These are phyloP conservation scores for Exophiala bonariae DNA, from an alignment of 2,329 filamentous ascomycete species.

Conservation along the genomic window DNA sequence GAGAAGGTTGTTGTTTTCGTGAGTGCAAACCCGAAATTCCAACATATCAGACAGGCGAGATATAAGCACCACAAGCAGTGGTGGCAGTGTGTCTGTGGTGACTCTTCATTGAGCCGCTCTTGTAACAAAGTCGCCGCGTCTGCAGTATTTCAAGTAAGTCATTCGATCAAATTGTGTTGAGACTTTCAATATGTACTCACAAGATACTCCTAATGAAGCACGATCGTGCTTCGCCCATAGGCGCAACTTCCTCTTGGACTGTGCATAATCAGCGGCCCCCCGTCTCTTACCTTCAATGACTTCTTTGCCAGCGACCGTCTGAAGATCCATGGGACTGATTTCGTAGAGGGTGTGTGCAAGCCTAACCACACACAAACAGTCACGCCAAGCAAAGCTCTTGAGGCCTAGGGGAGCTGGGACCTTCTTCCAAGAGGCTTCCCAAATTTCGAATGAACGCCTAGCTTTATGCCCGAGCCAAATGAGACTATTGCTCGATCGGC, in stretches of 20 bases:
- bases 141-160: background rate
- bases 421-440: conserved; percentile 8
- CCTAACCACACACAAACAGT: conserved; percentile 7
- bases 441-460: conserved; percentile 2
- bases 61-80: conserved; percentile 65
- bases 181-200: background rate
- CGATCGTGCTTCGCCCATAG: conserved; percentile 11
- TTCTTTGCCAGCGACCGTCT: conserved; percentile 8
- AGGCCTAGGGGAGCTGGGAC: background rate
- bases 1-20: background rate
- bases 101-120: background rate
- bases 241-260: conserved; percentile 5
- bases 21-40: conserved; percentile 33
- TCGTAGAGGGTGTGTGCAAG: conserved; percentile 13
- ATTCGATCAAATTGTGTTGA: background rate
- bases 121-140: conserved; percentile 5
- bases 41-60: conserved; percentile 57
- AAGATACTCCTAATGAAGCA: background rate
- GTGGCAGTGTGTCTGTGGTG: conserved; percentile 10
- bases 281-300: conserved; percentile 10
- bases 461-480: conserved; percentile 1
- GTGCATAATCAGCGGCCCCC: conserved; percentile 8
- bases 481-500: background rate
- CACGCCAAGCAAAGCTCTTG: conserved; percentile 1
- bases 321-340: conserved; percentile 9